These are phyloP conservation scores for Trametes punicea DNA, from an alignment of 768 basidiomycete species.

Conservation along the genomic window DNA sequence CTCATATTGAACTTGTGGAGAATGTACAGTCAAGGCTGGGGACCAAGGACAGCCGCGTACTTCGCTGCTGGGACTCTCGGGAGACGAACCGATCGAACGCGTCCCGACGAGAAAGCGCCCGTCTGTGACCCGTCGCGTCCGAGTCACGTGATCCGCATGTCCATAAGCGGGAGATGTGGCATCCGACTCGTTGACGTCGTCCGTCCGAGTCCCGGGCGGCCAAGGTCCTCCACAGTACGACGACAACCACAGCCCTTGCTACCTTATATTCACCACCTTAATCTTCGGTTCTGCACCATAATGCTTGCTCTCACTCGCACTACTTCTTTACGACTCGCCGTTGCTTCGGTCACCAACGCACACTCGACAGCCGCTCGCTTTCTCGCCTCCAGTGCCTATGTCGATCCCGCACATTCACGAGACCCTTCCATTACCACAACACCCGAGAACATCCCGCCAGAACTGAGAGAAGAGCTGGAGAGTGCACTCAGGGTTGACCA, in stretches of 20 bases:
- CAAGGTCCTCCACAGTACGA: neutral
- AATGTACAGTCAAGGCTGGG: neutral
- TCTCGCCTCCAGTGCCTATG: conserved; percentile 36
- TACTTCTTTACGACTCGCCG: neutral
- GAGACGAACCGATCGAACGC: neutral
- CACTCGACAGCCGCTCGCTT: conserved; percentile 6
- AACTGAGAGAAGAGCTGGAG: conserved; percentile 52
- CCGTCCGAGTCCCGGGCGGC: neutral
- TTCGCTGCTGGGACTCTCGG: too few species aligned
- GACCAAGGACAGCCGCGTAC: too few species aligned
- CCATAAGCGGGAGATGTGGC: neutral
- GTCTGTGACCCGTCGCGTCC: neutral
- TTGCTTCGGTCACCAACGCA: neutral
- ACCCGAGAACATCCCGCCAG: conserved; percentile 46
- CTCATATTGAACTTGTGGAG: neutral
- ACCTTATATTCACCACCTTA: neutral
- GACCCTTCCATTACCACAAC: conserved; percentile 50
- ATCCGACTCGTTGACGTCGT: neutral
- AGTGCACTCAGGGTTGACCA: conserved; percentile 87
- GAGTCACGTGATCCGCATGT: neutral
- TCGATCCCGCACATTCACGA: conserved; percentile 33
- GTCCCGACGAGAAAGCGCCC: neutral
- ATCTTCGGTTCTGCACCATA: neutral
- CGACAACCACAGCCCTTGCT: neutral
- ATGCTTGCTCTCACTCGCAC: conserved; percentile 4